Evolutionary conservation across 116 monocot species (phyloP).

Genomic region (Phalaenopsis hybrid): DNA sequence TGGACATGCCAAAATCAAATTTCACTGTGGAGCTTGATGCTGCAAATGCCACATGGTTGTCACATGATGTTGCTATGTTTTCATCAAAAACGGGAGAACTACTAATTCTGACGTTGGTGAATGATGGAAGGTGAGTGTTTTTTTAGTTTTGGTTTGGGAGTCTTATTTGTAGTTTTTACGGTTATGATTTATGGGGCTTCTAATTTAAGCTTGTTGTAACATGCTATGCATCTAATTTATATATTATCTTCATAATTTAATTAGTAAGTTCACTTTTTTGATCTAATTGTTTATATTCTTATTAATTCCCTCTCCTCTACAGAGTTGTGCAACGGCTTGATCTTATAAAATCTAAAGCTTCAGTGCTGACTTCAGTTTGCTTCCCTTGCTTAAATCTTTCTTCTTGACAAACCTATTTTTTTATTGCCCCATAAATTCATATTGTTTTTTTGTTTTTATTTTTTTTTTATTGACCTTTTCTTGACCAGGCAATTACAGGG

Average conservation of each 20-base stretch:
- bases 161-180: background rate
- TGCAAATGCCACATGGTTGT: slow-evolving; percentile 84
- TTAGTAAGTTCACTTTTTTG: background rate
- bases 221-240: background rate
- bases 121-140: slow-evolving; percentile 73
- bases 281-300: slow-evolving; percentile 2
- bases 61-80: slow-evolving; percentile 80
- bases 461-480: slow-evolving; percentile 7
- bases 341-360: slow-evolving; percentile 83
- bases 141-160: background rate
- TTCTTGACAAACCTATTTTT: background rate
- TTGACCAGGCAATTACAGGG: slow-evolving; percentile 59
- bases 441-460: background rate
- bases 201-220: background rate
- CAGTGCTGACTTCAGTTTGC: slow-evolving; percentile 82
- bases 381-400: slow-evolving; percentile 1
- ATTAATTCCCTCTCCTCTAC: slow-evolving; percentile 19
- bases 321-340: slow-evolving; percentile 87
- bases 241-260: background rate
- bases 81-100: slow-evolving; percentile 85
- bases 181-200: background rate
- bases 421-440: background rate
- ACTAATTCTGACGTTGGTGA: slow-evolving; percentile 70
- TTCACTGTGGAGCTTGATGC: slow-evolving; percentile 94
- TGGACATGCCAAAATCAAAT: slow-evolving; percentile 63